Evolutionary conservation across 2,329 filamentous ascomycete genomes (phyloP).

Genomic region (Paracorniculantispora psalliotae): DNA sequence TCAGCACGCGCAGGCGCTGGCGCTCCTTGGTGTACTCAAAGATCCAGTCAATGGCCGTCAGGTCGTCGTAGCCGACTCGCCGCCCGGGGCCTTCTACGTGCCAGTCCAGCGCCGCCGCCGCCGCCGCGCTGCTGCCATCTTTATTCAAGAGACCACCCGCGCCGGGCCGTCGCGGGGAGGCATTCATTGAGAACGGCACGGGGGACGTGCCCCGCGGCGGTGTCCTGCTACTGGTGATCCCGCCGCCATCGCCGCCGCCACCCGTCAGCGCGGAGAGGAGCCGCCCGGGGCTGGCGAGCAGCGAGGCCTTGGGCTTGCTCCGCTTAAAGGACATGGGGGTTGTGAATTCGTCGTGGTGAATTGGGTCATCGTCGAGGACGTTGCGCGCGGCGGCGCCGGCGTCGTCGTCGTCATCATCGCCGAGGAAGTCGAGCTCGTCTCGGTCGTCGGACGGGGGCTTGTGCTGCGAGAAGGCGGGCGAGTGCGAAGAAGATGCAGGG

Average conservation of each 20-base stretch:
- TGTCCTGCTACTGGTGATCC: slow-evolving; percentile 17
- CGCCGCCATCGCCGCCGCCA: slow-evolving; percentile 20
- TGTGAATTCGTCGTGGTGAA: slow-evolving; percentile 40
- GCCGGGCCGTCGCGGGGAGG: not conserved
- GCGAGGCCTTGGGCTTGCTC: slow-evolving; percentile 51
- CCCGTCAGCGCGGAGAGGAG: slow-evolving; percentile 46
- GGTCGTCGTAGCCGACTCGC: slow-evolving; percentile 89
- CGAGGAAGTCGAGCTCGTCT: slow-evolving; percentile 44
- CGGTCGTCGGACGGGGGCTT: slow-evolving; percentile 32
- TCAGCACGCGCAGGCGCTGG: slow-evolving; percentile 74
- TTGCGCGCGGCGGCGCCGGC: slow-evolving; percentile 24
- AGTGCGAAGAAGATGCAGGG: slow-evolving; percentile 33
- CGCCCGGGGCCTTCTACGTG: slow-evolving; percentile 83
- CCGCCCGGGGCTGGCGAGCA: slow-evolving; percentile 42
- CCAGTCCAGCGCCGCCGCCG: slow-evolving; percentile 67
- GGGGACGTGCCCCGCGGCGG: slow-evolving; percentile 12
- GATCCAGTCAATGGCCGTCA: slow-evolving; percentile 99
- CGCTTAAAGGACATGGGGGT: slow-evolving; percentile 67
- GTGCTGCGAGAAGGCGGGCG: slow-evolving; percentile 19
- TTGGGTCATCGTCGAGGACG: slow-evolving; percentile 52
- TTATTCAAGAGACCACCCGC: not conserved
- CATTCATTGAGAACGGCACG: not conserved
- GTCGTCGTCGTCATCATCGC: slow-evolving; percentile 35
- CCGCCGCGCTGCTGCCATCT: slow-evolving; percentile 18
- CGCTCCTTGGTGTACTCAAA: slow-evolving; percentile 97